A percentile compares a stretch with the other conserved stretches of the same genome.
Conservation (phyloP, 2,329 filamentous ascomycete species). For the Microdochium nivale region DNA sequence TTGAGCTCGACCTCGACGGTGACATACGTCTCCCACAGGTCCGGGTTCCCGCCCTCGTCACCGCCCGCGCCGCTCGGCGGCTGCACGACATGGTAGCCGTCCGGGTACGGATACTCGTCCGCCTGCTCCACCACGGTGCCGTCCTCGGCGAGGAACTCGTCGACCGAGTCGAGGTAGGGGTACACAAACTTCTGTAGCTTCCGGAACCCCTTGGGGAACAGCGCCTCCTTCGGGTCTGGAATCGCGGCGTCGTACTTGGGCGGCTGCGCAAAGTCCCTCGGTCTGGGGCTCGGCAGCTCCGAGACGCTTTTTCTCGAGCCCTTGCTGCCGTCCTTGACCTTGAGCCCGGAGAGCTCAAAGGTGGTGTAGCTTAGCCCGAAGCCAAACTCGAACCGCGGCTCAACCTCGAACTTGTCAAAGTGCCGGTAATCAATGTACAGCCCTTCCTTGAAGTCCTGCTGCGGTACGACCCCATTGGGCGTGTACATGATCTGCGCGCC, state of each 20-base stretch:
- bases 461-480: slow-evolving; percentile 61
- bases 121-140: neutral
- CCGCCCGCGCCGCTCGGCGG: slow-evolving; percentile 57
- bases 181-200: slow-evolving; percentile 64
- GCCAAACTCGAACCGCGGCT: slow-evolving; percentile 78
- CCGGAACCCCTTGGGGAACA: slow-evolving; percentile 54
- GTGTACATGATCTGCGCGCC: slow-evolving; percentile 61
- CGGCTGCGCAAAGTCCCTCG: slow-evolving; percentile 32
- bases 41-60: slow-evolving; percentile 58
- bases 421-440: slow-evolving; percentile 85
- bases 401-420: slow-evolving; percentile 69
- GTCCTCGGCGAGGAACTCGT: slow-evolving; percentile 27
- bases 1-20: slow-evolving; percentile 39
- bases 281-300: slow-evolving; percentile 26
- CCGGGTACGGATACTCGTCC: slow-evolving; percentile 39
- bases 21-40: slow-evolving; percentile 50
- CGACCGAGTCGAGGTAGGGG: slow-evolving; percentile 51
- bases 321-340: slow-evolving; percentile 28
- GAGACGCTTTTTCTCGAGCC: slow-evolving; percentile 31
- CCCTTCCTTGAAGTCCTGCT: slow-evolving; percentile 77
- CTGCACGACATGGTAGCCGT: slow-evolving; percentile 42
- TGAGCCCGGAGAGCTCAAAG: slow-evolving; percentile 53
- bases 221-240: slow-evolving; percentile 43
- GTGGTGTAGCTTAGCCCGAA: slow-evolving; percentile 76
- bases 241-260: slow-evolving; percentile 47